Evolutionary conservation across 768 basidiomycete species (phyloP).

Genomic region (Tricholoma sp.): DNA sequence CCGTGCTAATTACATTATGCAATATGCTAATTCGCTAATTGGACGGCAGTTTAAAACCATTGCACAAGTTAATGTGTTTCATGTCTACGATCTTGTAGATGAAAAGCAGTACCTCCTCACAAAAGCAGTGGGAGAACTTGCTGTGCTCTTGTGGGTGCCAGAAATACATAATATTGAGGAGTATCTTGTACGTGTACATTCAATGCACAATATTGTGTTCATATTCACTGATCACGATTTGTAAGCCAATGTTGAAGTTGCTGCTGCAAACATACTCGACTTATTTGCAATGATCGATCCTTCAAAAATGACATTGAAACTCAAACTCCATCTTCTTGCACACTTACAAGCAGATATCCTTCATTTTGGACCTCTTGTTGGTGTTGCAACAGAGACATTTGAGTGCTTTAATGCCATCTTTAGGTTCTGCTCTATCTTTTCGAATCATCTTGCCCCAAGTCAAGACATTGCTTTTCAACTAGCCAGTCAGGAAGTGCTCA

Average conservation of each 20-base stretch:
- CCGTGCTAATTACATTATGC: slow-evolving; percentile 35
- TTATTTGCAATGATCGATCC: slow-evolving; percentile 28
- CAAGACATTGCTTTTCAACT: slow-evolving; percentile 33
- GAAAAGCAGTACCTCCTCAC: slow-evolving; percentile 20
- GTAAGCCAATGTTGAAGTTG: slow-evolving; percentile 23
- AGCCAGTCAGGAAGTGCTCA: slow-evolving; percentile 22
- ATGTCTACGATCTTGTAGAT: slow-evolving; percentile 29
- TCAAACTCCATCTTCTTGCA: slow-evolving; percentile 30
- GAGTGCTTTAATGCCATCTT: slow-evolving; percentile 42
- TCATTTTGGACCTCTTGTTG: too few species aligned
- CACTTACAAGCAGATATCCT: slow-evolving; percentile 29
- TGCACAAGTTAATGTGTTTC: too few species aligned
- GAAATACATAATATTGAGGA: too few species aligned
- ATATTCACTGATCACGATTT: neutral
- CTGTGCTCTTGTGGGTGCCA: too few species aligned
- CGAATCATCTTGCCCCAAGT: too few species aligned
- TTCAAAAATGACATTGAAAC: slow-evolving; percentile 28
- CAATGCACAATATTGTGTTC: neutral
- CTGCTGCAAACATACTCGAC: slow-evolving; percentile 33
- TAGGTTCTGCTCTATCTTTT: slow-evolving; percentile 31
- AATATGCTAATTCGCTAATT: too few species aligned
- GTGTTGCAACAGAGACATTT: slow-evolving; percentile 28
- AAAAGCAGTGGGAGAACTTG: too few species aligned
- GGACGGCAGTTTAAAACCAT: too few species aligned
- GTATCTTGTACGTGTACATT: slow-evolving; percentile 30